Evolutionary conservation across 805 yeast species (phyloP), one percentile per base, ranked within the genome.

Genomic region (Hanseniaspora mollemarum): DNA sequence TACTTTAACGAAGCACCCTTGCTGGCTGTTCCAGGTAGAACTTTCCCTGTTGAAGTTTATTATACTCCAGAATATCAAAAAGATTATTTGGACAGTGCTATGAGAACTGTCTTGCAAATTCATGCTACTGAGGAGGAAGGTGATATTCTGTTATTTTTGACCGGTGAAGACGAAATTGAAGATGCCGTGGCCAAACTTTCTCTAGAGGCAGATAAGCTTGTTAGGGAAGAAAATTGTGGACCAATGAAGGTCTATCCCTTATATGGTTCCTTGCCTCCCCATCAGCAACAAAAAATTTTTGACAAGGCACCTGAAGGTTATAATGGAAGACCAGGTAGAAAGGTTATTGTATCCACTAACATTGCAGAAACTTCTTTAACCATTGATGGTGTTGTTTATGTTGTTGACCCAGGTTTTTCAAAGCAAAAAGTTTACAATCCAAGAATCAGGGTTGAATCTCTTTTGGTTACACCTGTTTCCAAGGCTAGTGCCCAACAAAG

Each of bases 131-230:
- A 90, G 62, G 94, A 80, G 40, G 87, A 80, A 55, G 97, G 97
- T 56, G 97, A 88, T 65, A 80, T 88, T 51, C 67, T 88, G 44
- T 65, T 88, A 49, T 88, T 88, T 62, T 71, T 88, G 58, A 88
- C 96, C 0, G 97, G 97, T 74, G 96, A 88, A 68, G 97, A 88
- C 62, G 97, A 88, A 67, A 92, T 90, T 63, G 98, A 92, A 67
- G 96, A 90, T 60, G 96, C 97, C 0, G 87, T 94, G 57, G 75
- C 95, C 53, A 87, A 87, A 64, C 79, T 90, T 46, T 74, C 84
- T 2, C 68, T 90, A 44, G 98, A 92, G 68, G 86, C 81, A 43
- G 98, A 92, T 62, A 94, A 83, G 59, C 69, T 92, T 62, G 73
- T 83, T 24, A 77, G 96, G 62, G 97, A 92, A 61, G 87, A 87